A percentile compares a stretch with the other conserved stretches of the same genome.
Evolutionary conservation across 495 filamentous ascomycete species (phyloP).

Genomic region (Aspergillus biplanus): DNA sequence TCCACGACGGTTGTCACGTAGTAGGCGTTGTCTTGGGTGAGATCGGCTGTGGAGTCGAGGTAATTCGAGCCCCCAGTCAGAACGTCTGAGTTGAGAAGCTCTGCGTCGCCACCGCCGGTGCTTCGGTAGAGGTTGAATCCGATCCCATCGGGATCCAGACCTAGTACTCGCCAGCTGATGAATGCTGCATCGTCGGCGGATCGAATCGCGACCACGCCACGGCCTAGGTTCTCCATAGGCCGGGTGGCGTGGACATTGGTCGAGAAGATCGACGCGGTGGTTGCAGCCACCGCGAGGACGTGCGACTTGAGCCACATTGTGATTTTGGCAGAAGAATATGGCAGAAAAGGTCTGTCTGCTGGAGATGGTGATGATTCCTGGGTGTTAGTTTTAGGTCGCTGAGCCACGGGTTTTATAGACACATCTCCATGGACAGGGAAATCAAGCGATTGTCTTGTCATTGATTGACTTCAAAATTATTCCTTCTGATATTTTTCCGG

Average conservation of each 20-base stretch:
- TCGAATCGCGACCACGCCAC: conserved; percentile 15
- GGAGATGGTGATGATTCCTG: no score
- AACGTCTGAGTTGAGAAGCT: background rate
- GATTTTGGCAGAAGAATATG: no score
- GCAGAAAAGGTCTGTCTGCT: no score
- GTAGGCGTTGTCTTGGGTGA: conserved; percentile 7
- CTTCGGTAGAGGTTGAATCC: conserved; percentile 17
- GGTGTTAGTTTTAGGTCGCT: no score
- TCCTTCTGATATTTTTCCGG: no score
- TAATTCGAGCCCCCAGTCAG: conserved; percentile 10
- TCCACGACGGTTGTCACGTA: conserved; percentile 1
- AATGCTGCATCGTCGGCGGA: background rate
- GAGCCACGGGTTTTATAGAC: no score
- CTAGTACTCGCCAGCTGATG: conserved; percentile 9
- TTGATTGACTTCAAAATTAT: no score
- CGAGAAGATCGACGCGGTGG: no score
- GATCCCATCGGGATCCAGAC: conserved; percentile 11
- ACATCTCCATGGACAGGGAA: no score
- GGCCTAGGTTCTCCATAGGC: conserved; percentile 17
- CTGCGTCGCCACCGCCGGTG: conserved; percentile 5
- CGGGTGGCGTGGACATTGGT: background rate
- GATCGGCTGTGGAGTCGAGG: conserved; percentile 7
- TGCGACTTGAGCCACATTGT: no score
- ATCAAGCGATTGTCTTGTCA: no score
- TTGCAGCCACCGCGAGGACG: no score